Percentiles rank a stretch among this genome's conserved stretches.
Evolutionary conservation across 148 eudicot species (phyloP).

Genomic region (Hydrangea macrophylla): DNA sequence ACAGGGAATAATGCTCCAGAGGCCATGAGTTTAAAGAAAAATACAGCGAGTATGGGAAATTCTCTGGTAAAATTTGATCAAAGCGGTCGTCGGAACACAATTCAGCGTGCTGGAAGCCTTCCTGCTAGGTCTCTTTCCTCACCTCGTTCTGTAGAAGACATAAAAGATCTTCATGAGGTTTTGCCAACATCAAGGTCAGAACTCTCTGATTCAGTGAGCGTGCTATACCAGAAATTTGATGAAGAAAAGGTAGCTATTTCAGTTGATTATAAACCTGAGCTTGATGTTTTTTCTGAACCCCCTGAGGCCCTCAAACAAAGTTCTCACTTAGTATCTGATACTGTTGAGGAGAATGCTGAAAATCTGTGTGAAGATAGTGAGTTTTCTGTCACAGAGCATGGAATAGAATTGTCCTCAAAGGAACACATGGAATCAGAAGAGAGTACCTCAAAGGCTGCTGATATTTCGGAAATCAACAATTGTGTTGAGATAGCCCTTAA

Average conservation of each 20-base stretch:
- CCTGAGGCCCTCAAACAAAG: constrained; percentile 27
- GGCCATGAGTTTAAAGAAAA: constrained; percentile 33
- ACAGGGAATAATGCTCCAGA: constrained; percentile 41
- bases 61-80: constrained; percentile 22
- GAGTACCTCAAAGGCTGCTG: constrained; percentile 16
- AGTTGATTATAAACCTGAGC: constrained; percentile 38
- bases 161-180: constrained; percentile 86
- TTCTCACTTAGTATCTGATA: constrained; percentile 19
- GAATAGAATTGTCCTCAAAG: constrained; percentile 29
- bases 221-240: constrained; percentile 63
- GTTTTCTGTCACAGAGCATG: constrained; percentile 40
- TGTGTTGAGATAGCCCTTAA: no score
- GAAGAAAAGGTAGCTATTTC: constrained; percentile 44
- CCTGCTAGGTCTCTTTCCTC: constrained; percentile 44
- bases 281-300: constrained; percentile 29
- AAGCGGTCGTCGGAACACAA: constrained; percentile 26
- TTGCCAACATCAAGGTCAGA: constrained; percentile 49
- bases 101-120: constrained; percentile 49
- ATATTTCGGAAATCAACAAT: no score
- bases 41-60: constrained; percentile 19
- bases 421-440: constrained; percentile 31
- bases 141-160: constrained; percentile 45
- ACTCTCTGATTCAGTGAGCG: constrained; percentile 48
- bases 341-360: constrained; percentile 27
- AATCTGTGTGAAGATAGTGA: constrained; percentile 39